Evolutionary conservation across 2,329 filamentous ascomycete species (phyloP), one percentile per base, ranked within the genome.

Genomic region (Pseudocercospora fijiensis): DNA sequence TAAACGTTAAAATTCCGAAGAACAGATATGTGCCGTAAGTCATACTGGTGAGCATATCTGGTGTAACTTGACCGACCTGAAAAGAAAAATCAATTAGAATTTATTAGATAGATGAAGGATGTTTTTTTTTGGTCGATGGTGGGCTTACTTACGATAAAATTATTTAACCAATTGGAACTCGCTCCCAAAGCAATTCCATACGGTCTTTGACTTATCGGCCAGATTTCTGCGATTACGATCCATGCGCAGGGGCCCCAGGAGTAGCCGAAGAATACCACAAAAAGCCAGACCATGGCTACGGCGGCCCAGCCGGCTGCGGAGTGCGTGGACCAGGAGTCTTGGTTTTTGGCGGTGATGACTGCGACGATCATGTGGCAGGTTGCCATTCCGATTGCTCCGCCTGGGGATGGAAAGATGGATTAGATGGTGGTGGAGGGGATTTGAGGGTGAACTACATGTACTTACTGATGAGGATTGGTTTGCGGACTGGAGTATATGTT

Each of bases 231-330:
- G 0, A 91, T 84, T 61, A 92, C 82, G 43, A 75, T 72, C 90
- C 90, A 92, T 0, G 87, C 84, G 70, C 86, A 88, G 2, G 89
- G 89, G 0, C 89, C 52, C 60, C 61, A 63, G 16, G 43, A 53
- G 73, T 90, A 91, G 28, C 88, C 90, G 71, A 92, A 92, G 75
- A 90, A 85, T 28, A 90, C 80, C 27, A 90, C 86, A 67, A 90
- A 92, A 0, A 92, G 80, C 89, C 89, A 92, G 8, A 90, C 86
- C 84, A 90, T 88, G 58, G 75, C 81, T 5, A 85, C 88, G 0
- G 88, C 84, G 4, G 80, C 89, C 90, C 90, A 92, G 1, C 89
- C 89, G 0, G 88, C 87, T 0, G 83, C 84, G 6, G 75, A 70
- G 65, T 91, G 83, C 0, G 78, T 73, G 0, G 76, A 73, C 81